phyloP scores from a whole-genome alignment of 1,284 basidiomycete genomes.

The Tremellales sp. region DNA sequence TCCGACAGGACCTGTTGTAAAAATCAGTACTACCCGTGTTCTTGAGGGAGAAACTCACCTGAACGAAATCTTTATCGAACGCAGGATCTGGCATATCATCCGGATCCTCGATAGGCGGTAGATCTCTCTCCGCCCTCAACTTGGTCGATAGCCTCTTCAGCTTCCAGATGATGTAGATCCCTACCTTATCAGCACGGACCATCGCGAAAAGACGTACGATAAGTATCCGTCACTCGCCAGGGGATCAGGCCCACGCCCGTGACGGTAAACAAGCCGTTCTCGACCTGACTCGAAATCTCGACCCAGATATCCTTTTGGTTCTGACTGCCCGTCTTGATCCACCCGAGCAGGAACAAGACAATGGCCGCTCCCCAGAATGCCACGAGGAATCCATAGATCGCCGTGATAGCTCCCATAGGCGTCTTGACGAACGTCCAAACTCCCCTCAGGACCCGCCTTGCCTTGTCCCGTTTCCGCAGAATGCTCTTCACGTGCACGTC shows the following conservation, averaged over 20 bases:
- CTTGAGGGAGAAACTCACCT: slow-evolving; percentile 20
- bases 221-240: slow-evolving; percentile 70
- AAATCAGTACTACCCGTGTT: not conserved
- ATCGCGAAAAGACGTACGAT: slow-evolving; percentile 54
- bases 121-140: slow-evolving; percentile 58
- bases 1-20: slow-evolving; percentile 59
- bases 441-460: slow-evolving; percentile 62
- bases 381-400: slow-evolving; percentile 72
- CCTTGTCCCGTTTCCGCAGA: slow-evolving; percentile 62
- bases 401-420: slow-evolving; percentile 61
- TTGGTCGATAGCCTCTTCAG: slow-evolving; percentile 60
- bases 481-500: slow-evolving; percentile 70
- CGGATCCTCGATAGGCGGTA: slow-evolving; percentile 64
- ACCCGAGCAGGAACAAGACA: slow-evolving; percentile 62
- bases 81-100: slow-evolving; percentile 74
- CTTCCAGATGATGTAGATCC: slow-evolving; percentile 68
- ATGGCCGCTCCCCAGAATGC: slow-evolving; percentile 83
- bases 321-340: slow-evolving; percentile 40
- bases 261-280: slow-evolving; percentile 76
- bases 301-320: slow-evolving; percentile 44
- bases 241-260: slow-evolving; percentile 64
- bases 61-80: slow-evolving; percentile 69
- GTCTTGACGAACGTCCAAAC: slow-evolving; percentile 83
- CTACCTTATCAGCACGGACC: slow-evolving; percentile 43
- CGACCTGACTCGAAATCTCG: slow-evolving; percentile 68